Evolutionary conservation across 148 eudicot genomes (phyloP), one percentile per base, ranked within the genome.

Genomic region (Nyssa sinensis): DNA sequence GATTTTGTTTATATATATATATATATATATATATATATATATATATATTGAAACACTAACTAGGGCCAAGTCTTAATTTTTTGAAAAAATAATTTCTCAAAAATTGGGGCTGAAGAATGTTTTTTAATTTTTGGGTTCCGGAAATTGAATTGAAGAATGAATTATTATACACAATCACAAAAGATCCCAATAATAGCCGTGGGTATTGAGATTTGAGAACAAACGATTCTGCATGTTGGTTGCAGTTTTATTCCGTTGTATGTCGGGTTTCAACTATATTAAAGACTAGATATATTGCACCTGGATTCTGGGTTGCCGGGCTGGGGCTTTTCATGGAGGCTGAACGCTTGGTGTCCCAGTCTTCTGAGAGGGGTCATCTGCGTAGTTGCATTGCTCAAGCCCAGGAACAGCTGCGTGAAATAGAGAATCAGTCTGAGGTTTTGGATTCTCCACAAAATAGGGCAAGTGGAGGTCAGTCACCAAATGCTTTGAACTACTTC

Each of bases 201-300:
- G 21, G 17, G 51, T 44, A 12, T 2, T 44, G 51, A 5, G 51
- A 2, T 1, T 2, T 44, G 51, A 5, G 51, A 2, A 44, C 51
- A 10, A 2, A 13, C 14, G 17, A n/a, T 44, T 14, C 16, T 44
- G 51, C 0, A 44, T 19, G 16, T 44, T 44, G n/a, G 51, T 74
- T 74, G 51, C 87, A 89, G 80, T 92, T 95, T 74, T 92, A 81
- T 80, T 76, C 93, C 61, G 96, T 85, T 72, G 77, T 95, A 41
- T 86, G 82, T 73, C 91, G 98, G n/a, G 97, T 90, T 66, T 86
- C 88, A 69, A 88, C 94, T 74, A 77, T 95, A 28, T 75, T 90
- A 74, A 93, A 88, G 76, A 86, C 98, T 5, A 90, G 98, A 79
- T 90, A 92, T 88, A 90, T 94, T 32, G 81, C 91, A 19, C 88